A percentile compares a stretch with the other conserved stretches of the same genome.
Evolutionary conservation across 306 rosid genomes (phyloP).

Genomic region (Astragalus membranaceus): DNA sequence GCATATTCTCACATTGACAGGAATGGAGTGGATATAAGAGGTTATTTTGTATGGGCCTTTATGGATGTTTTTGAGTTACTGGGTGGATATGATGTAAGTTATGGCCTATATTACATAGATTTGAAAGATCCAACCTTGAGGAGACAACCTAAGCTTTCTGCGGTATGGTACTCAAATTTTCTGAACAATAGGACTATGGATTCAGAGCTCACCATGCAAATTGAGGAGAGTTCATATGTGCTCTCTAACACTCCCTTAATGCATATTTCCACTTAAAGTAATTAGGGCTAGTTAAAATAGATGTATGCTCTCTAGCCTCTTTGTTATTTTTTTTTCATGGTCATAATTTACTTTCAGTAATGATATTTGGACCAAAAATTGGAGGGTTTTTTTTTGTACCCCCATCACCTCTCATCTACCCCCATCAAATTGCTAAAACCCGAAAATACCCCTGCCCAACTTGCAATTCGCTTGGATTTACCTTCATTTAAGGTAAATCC

Average conservation of each 20-base stretch:
- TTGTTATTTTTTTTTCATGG: neutral
- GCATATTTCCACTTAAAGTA: neutral
- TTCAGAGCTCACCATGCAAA: neutral
- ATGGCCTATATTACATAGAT: constrained; percentile 43
- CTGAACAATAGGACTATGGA: constrained; percentile 17
- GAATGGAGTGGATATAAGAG: constrained; percentile 53
- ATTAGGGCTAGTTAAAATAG: neutral
- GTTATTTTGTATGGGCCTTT: constrained; percentile 65
- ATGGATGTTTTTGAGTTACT: constrained; percentile 46
- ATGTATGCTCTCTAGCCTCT: neutral
- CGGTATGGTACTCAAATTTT: constrained; percentile 56
- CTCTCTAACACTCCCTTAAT: neutral
- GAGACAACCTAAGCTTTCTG: constrained; percentile 52
- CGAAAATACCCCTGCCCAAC: too few relatives aligned
- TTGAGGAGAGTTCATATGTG: constrained; percentile 7
- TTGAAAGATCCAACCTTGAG: constrained; percentile 43
- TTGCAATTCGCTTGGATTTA: too few relatives aligned
- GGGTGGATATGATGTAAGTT: constrained; percentile 32
- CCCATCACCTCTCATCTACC: too few relatives aligned
- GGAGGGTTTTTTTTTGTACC: too few relatives aligned
- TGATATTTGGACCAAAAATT: too few relatives aligned
- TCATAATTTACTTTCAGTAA: neutral
- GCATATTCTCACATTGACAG: constrained; percentile 10
- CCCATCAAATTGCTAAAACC: too few relatives aligned
- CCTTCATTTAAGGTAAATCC: too few relatives aligned